These are phyloP conservation scores for Teratosphaeriaceae sp. DNA, from an alignment of 2,329 filamentous ascomycete species.

Conservation along the genomic window DNA sequence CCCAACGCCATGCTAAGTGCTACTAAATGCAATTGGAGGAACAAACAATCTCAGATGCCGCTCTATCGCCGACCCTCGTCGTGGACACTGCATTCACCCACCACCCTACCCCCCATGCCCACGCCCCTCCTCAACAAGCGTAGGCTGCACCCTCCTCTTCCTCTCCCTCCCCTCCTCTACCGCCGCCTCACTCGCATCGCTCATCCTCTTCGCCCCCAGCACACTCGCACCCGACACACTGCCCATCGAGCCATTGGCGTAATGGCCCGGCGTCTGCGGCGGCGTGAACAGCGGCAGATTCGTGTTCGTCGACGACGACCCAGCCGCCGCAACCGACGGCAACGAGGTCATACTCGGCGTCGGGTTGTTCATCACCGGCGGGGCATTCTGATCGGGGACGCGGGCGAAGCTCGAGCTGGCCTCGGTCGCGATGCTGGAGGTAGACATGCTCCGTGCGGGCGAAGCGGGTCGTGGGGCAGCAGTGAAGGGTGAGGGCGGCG, in stretches of 20 bases:
- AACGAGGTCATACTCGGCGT: slow-evolving; percentile 27
- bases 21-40: background rate
- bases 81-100: background rate
- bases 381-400: slow-evolving; percentile 38
- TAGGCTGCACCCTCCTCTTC: slow-evolving; percentile 43
- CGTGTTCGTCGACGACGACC: slow-evolving; percentile 21
- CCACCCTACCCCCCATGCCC: background rate
- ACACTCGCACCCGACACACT: slow-evolving; percentile 21
- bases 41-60: background rate
- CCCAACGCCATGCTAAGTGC: slow-evolving; percentile 4
- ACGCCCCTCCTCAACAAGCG: slow-evolving; percentile 25
- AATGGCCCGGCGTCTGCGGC: slow-evolving; percentile 68
- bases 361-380: slow-evolving; percentile 29
- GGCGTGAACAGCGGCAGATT: slow-evolving; percentile 75
- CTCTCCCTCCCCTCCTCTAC: slow-evolving; percentile 29
- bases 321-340: slow-evolving; percentile 31
- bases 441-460: slow-evolving; percentile 77
- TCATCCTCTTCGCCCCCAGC: slow-evolving; percentile 21
- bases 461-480: slow-evolving; percentile 57
- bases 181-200: slow-evolving; percentile 10
- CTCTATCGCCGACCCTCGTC: background rate
- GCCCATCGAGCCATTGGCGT: slow-evolving; percentile 39
- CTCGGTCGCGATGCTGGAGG: slow-evolving; percentile 70
- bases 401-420: slow-evolving; percentile 32
- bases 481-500: slow-evolving; percentile 51